Conservation (phyloP, 2,329 filamentous ascomycete genomes). For the Hypocrella siamensis region DNA sequence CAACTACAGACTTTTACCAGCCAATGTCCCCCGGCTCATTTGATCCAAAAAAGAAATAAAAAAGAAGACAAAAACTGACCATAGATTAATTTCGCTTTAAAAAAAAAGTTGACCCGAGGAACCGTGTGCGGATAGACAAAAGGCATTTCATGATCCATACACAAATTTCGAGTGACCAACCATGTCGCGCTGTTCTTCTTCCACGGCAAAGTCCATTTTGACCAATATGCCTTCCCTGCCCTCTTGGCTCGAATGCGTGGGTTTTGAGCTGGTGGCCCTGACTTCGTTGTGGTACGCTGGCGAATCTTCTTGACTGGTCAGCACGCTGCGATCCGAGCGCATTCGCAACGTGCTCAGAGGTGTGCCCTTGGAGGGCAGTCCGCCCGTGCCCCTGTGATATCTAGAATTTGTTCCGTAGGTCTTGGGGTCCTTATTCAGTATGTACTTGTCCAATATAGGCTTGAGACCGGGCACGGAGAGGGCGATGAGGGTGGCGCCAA, state of each 20-base stretch:
- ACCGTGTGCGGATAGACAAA: too few relatives aligned
- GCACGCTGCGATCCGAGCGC: constrained; percentile 13
- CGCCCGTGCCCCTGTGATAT: constrained; percentile 8
- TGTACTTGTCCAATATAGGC: constrained; percentile 23
- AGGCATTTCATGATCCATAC: too few relatives aligned
- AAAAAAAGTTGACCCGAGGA: too few relatives aligned
- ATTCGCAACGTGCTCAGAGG: constrained; percentile 14
- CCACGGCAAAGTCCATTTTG: constrained; percentile 19
- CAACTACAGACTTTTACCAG: too few relatives aligned
- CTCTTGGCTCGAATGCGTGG: constrained; percentile 11
- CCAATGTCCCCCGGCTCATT: too few relatives aligned
- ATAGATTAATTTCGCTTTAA: too few relatives aligned
- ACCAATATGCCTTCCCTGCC: constrained; percentile 14
- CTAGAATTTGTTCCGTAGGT: constrained; percentile 9
- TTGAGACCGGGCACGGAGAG: constrained; percentile 34
- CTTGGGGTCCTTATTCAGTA: constrained; percentile 11
- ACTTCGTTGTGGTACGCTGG: constrained; percentile 9
- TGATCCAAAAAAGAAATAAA: too few relatives aligned
- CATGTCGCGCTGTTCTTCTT: constrained; percentile 15
- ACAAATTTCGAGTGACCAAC: too few relatives aligned
- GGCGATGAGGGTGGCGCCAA: constrained; percentile 32
- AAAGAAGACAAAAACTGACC: too few relatives aligned
- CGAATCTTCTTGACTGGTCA: constrained; percentile 12
- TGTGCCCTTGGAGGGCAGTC: constrained; percentile 10
- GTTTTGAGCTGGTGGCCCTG: constrained; percentile 7